These are phyloP conservation scores for Candida ortonii DNA, from an alignment of 805 yeast genomes.

Conservation along the genomic window DNA sequence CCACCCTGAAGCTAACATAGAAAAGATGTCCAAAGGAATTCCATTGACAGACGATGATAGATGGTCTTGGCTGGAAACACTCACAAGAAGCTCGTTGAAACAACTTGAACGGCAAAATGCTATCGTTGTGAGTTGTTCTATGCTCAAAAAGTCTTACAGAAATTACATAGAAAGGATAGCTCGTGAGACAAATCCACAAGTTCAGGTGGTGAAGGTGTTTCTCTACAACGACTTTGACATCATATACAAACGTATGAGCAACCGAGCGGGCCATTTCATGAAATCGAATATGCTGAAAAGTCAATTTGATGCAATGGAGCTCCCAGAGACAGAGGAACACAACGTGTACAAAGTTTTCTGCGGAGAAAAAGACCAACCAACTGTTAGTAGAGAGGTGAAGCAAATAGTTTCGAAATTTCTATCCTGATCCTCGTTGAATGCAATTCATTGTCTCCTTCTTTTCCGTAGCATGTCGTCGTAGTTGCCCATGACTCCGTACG, in stretches of 20 bases:
- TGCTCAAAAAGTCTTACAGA: slow-evolving; percentile 74
- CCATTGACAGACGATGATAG: slow-evolving; percentile 89
- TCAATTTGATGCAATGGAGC: slow-evolving; percentile 71
- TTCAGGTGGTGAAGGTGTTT: slow-evolving; percentile 59
- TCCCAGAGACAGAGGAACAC: slow-evolving; percentile 47
- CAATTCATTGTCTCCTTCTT: no score
- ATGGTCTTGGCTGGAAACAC: slow-evolving; percentile 76
- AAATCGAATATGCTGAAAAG: slow-evolving; percentile 79
- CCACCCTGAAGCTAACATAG: slow-evolving; percentile 68
- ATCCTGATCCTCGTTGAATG: slow-evolving; percentile 5
- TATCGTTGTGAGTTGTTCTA: slow-evolving; percentile 77
- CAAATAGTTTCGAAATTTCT: slow-evolving; percentile 1
- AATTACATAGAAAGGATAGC: slow-evolving; percentile 48
- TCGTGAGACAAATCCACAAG: slow-evolving; percentile 12
- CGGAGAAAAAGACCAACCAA: slow-evolving; percentile 16
- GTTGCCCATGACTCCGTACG: slow-evolving; percentile 9
- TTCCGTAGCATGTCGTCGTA: slow-evolving; percentile 17
- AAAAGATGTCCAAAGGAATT: slow-evolving; percentile 76
- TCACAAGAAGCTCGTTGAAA: slow-evolving; percentile 42
- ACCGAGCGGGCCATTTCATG: slow-evolving; percentile 82
- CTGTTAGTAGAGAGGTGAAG: slow-evolving; percentile 14
- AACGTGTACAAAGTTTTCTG: slow-evolving; percentile 20
- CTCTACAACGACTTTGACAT: slow-evolving; percentile 62
- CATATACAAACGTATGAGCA: slow-evolving; percentile 55
- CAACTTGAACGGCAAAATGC: slow-evolving; percentile 32